A percentile compares a stretch with the other conserved stretches of the same genome.
Conservation (phyloP, 2,329 filamentous ascomycete genomes). For the Pyricularia sp. region DNA sequence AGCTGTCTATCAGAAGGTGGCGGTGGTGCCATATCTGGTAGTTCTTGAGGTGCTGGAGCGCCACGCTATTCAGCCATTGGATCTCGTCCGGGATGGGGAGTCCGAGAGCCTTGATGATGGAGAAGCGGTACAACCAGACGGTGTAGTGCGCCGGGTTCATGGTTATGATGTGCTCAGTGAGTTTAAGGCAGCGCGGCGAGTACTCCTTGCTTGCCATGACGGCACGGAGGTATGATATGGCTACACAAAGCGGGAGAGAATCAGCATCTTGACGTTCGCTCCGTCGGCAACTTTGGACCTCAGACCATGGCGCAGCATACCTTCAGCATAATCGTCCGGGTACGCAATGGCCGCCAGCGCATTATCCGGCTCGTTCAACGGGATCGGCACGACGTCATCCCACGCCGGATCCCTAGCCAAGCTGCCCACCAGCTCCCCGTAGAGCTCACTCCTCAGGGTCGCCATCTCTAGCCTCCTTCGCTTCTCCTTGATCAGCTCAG, state of each 20-base stretch:
- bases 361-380: slow-evolving; percentile 71
- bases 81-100: slow-evolving; percentile 64
- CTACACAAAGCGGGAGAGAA: slow-evolving; percentile 26
- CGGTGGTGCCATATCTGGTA: slow-evolving; percentile 93
- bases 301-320: slow-evolving; percentile 24
- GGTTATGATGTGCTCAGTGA: slow-evolving; percentile 83
- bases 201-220: slow-evolving; percentile 85
- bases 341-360: slow-evolving; percentile 93
- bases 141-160: slow-evolving; percentile 98
- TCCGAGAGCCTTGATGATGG: slow-evolving; percentile 59
- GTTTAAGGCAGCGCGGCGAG: slow-evolving; percentile 64
- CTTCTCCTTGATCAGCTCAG: slow-evolving; percentile 37
- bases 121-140: slow-evolving; percentile 92
- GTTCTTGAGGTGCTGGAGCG: slow-evolving; percentile 83
- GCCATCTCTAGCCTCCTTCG: slow-evolving; percentile 41
- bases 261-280: neutral
- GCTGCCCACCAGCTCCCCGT: slow-evolving; percentile 35
- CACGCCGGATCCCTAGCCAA: slow-evolving; percentile 65
- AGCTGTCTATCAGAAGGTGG: slow-evolving; percentile 53
- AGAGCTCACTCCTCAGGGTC: slow-evolving; percentile 38
- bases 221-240: slow-evolving; percentile 85
- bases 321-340: slow-evolving; percentile 76
- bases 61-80: slow-evolving; percentile 75
- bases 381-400: slow-evolving; percentile 77
- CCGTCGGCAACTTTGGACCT: neutral